Evolutionary conservation across 78 protist species (phyloP).

Genomic region (Ministeria vibrans): DNA sequence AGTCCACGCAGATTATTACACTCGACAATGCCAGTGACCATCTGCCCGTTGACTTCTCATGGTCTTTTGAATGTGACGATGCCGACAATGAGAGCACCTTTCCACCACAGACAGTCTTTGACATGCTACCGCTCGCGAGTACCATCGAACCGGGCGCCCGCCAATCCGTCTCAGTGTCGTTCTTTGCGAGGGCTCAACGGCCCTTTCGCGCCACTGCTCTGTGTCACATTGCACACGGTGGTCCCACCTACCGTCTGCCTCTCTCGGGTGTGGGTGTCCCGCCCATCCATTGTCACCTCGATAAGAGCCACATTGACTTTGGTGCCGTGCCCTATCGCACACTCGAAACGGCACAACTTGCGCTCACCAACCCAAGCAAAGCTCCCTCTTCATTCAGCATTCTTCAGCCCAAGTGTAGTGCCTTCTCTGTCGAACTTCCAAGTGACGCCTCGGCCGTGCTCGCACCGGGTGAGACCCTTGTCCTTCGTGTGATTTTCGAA

Average conservation of each 20-base stretch:
- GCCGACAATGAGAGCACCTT: too few relatives aligned
- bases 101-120: too few relatives aligned
- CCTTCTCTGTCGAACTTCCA: too few relatives aligned
- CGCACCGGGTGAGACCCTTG: too few relatives aligned
- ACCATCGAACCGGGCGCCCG: not conserved
- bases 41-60: too few relatives aligned
- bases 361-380: not conserved
- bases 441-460: too few relatives aligned
- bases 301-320: not conserved
- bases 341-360: not conserved
- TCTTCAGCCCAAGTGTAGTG: too few relatives aligned
- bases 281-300: not conserved
- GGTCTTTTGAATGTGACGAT: too few relatives aligned
- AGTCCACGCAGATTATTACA: not conserved
- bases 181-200: not conserved
- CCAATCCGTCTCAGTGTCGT: not conserved
- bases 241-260: not conserved
- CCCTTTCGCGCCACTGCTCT: not conserved
- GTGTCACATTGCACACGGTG: not conserved
- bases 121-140: not conserved
- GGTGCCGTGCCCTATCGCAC: not conserved
- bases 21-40: too few relatives aligned
- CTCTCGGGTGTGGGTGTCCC: not conserved
- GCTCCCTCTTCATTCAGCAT: too few relatives aligned
- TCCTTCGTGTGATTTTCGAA: not conserved